Percentiles rank a stretch among this genome's conserved stretches.
phyloP scores from a whole-genome alignment of 495 filamentous ascomycete genomes.

The Apodospora peruviana region DNA sequence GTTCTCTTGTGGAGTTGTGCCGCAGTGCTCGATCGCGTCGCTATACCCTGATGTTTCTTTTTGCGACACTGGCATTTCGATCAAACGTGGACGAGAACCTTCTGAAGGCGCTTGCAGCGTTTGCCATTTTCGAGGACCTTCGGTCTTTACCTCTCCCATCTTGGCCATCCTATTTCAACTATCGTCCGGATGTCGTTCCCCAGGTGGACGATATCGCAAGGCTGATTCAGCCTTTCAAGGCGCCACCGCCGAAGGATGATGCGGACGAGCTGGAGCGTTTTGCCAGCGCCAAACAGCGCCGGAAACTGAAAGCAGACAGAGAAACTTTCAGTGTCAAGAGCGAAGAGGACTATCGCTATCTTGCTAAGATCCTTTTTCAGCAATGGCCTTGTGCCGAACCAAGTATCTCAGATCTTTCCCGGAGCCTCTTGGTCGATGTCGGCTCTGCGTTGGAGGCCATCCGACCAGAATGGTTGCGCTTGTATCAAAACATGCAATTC shows the following conservation, averaged over 20 bases:
- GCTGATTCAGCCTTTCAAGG: conserved; percentile 17
- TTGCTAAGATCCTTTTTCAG: conserved; percentile 21
- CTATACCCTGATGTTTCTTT: conserved; percentile 24
- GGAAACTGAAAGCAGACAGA: conserved; percentile 12
- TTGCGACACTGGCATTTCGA: conserved; percentile 27
- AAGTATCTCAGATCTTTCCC: conserved; percentile 6
- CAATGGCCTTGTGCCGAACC: conserved; percentile 33
- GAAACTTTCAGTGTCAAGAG: conserved; percentile 21
- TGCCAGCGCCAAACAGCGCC: conserved; percentile 16
- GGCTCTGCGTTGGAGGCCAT: conserved; percentile 32
- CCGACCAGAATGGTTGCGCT: conserved; percentile 42
- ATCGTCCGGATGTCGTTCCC: conserved; percentile 22
- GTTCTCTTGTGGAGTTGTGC: conserved; percentile 28
- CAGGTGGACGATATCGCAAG: conserved; percentile 19
- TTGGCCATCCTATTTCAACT: conserved; percentile 22
- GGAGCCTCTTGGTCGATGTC: conserved; percentile 25
- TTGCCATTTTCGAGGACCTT: conserved; percentile 23
- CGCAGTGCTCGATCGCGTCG: conserved; percentile 3
- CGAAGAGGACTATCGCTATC: conserved; percentile 17
- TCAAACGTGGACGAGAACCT: conserved; percentile 24
- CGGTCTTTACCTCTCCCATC: conserved; percentile 20
- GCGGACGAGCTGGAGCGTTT: conserved; percentile 12
- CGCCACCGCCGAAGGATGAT: conserved; percentile 13
- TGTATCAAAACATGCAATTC: conserved; percentile 41
- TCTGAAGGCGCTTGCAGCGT: conserved; percentile 23